phyloP scores from a whole-genome alignment of 2,329 filamentous ascomycete genomes.

The Aspergillus transmontanensis region DNA sequence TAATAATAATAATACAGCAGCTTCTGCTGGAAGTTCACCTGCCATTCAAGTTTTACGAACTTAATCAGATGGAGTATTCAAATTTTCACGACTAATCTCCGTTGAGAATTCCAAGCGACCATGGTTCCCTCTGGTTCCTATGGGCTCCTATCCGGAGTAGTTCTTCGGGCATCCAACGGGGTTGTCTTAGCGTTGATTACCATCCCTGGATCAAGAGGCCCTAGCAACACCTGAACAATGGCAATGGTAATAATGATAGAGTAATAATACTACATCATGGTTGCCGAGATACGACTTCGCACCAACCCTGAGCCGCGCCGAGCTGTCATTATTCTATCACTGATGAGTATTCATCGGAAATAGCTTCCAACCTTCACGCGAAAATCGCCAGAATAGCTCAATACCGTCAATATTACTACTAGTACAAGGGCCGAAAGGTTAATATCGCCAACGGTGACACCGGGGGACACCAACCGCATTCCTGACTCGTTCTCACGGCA shows the following conservation, averaged over 20 bases:
- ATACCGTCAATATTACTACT: background rate
- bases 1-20: background rate
- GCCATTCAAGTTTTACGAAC: background rate
- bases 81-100: constrained; percentile 4
- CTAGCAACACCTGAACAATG: background rate
- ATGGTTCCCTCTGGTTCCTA: constrained; percentile 5
- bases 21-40: background rate
- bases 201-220: constrained; percentile 9
- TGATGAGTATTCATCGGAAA: background rate
- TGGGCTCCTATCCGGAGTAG: background rate
- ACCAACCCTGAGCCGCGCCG: background rate
- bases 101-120: constrained; percentile 10
- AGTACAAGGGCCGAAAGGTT: background rate
- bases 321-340: background rate
- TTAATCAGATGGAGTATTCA: background rate
- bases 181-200: constrained; percentile 3
- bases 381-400: background rate
- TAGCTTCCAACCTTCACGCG: background rate
- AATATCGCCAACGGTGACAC: background rate
- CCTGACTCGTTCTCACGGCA: background rate
- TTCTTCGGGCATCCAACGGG: constrained; percentile 12
- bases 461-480: background rate
- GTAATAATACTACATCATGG: constrained; percentile 4
- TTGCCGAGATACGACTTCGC: constrained; percentile 3
- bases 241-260: constrained; percentile 3